Base-by-base conservation (phyloP, 2,329 filamentous ascomycete genomes). In the Pseudocercospora vitis region DNA sequence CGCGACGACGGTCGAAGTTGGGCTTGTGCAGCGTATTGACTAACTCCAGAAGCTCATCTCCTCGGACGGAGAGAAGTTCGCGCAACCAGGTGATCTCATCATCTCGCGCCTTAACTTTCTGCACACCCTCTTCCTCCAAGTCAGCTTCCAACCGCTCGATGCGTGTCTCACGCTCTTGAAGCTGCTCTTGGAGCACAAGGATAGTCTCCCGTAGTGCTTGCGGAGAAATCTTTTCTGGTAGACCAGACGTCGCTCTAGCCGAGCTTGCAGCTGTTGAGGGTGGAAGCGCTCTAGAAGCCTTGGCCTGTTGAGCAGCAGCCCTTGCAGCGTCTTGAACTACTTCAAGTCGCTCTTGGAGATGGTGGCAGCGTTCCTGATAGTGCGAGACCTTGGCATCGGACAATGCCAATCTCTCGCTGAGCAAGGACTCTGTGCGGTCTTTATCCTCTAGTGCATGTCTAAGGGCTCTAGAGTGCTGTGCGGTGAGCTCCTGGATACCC, bases 151-250 rank as follows among this genome's bases (percentile, higher is more conserved):
- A 85, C 58, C 87, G 83, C 69, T 99, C 94, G 62, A 97, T 95
- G 32, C 84, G 86, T 56, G 87, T 82, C 74, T 99, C 94, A 49
- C 94, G 91, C 64, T 94, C 90, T 71, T 97, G 94, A 5, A 99
- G 81, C 71, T 99, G 94, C 71, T 97, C 92, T 73, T 99, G 94
- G 21, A 99, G 79, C 14, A 96, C 94, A 73, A 95, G 85, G 68
- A 99, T 96, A 0, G 91, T 96, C 73, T 99, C 94, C 24, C 94
- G 87, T 26, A 99, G 81, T 5, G 94, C 94, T 72, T 97, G 92
- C 0, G 91, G 89, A 2, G 92, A 96, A 53, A 96, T 89, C 78
- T 88, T 95, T 70, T 94, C 90, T 0, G 89, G 88, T 3, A 85
- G 68, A 33, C 75, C 73, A 5, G 24, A 9, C 7, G 42, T 8